Evolutionary conservation across 2,329 filamentous ascomycete species (phyloP).

Genomic region (Trichoderma sp.): DNA sequence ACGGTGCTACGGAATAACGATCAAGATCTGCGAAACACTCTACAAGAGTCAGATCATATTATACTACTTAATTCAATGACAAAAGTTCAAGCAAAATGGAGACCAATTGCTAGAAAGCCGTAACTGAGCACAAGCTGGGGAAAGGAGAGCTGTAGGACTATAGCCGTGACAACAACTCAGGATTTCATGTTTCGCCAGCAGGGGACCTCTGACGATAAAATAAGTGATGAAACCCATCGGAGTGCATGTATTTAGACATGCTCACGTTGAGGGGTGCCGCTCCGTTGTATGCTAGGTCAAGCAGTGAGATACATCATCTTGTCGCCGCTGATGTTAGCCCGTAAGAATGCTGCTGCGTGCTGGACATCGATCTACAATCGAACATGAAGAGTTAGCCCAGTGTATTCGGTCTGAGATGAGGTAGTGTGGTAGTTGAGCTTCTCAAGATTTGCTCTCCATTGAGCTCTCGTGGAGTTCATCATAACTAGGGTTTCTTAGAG

Average conservation of each 20-base stretch:
- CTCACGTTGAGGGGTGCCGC: neutral
- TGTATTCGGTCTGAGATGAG: neutral
- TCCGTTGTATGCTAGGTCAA: neutral
- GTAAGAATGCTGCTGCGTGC: neutral
- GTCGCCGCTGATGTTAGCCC: neutral
- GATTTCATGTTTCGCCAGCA: neutral
- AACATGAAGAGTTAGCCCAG: neutral
- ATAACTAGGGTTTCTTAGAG: neutral
- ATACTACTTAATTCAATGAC: neutral
- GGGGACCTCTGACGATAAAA: neutral
- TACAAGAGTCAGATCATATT: neutral
- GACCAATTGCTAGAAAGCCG: neutral
- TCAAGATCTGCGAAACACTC: neutral
- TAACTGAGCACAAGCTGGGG: neutral
- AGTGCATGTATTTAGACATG: neutral
- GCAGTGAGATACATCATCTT: neutral
- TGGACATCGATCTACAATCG: neutral
- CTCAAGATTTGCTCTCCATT: too few species aligned
- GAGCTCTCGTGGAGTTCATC: too few species aligned
- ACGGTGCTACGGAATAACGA: constrained; percentile 13
- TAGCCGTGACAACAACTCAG: neutral
- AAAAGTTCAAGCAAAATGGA: neutral
- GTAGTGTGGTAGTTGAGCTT: neutral
- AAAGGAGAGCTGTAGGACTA: neutral
- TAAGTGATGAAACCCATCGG: neutral